These are phyloP conservation scores for Nicotiana sylvestris DNA, from an alignment of 257 asterid species.

Conservation along the genomic window DNA sequence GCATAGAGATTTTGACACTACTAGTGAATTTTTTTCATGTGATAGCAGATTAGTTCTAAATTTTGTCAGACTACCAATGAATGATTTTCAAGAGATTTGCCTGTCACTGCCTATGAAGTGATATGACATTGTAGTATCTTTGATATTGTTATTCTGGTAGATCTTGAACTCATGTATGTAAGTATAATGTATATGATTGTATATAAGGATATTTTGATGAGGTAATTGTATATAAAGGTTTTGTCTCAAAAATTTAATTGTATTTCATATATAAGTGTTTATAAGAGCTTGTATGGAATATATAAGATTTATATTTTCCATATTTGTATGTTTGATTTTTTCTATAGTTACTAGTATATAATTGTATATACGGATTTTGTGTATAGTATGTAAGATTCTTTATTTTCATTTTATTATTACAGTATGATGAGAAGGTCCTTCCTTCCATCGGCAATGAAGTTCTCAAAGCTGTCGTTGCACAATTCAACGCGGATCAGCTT, in stretches of 20 bases:
- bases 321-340: background rate
- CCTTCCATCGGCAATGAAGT: slow-evolving; percentile 98
- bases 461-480: slow-evolving; percentile 87
- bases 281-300: background rate
- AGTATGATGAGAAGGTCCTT: slow-evolving; percentile 92
- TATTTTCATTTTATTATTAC: background rate
- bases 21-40: no score
- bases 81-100: no score
- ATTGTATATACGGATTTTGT: background rate
- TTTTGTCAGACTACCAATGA: no score
- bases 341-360: background rate
- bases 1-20: no score
- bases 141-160: no score
- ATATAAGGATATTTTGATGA: background rate
- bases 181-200: background rate
- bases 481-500: slow-evolving; percentile 92
- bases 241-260: no score
- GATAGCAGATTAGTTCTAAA: no score
- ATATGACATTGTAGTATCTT: no score
- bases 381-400: background rate
- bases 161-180: no score
- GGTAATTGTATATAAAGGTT: background rate
- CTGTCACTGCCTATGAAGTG: no score
- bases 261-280: background rate
- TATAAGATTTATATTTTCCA: background rate